Evolutionary conservation across 2,329 filamentous ascomycete genomes (phyloP).

Genomic region (Alternaria postmessia): DNA sequence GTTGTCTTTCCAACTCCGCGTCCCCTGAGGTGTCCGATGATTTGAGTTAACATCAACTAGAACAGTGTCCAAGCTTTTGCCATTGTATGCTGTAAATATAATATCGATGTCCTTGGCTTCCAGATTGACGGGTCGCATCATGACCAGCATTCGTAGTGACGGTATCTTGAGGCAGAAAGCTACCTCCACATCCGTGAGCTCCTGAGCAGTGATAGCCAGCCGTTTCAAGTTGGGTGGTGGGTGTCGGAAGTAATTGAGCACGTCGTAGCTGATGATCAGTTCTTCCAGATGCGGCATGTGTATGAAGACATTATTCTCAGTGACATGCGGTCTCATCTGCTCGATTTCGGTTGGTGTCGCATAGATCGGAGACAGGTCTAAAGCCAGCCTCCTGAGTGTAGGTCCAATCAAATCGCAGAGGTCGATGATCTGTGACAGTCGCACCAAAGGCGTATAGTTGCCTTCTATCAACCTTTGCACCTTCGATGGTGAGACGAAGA

Average conservation of each 20-base stretch:
- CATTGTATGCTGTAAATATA: slow-evolving; percentile 30
- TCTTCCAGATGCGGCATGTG: slow-evolving; percentile 37
- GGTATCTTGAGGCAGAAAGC: slow-evolving; percentile 30
- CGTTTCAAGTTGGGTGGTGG: slow-evolving; percentile 37
- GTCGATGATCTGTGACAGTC: slow-evolving; percentile 36
- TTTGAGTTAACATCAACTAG: slow-evolving; percentile 37
- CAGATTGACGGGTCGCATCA: slow-evolving; percentile 26
- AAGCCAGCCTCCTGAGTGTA: slow-evolving; percentile 31
- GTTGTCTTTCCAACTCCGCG: slow-evolving; percentile 28
- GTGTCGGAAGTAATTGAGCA: slow-evolving; percentile 31
- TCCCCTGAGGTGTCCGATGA: slow-evolving; percentile 31
- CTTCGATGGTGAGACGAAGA: slow-evolving; percentile 32
- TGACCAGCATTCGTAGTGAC: slow-evolving; percentile 27
- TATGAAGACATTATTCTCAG: slow-evolving; percentile 31
- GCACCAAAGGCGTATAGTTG: slow-evolving; percentile 24
- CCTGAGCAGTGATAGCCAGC: slow-evolving; percentile 35
- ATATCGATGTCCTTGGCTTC: slow-evolving; percentile 25
- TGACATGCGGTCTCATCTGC: slow-evolving; percentile 16
- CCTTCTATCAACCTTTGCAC: slow-evolving; percentile 5
- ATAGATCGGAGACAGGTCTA: slow-evolving; percentile 35
- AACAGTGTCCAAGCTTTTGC: slow-evolving; percentile 32
- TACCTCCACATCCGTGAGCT: slow-evolving; percentile 18
- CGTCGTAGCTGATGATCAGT: slow-evolving; percentile 34
- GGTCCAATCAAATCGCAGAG: slow-evolving; percentile 26
- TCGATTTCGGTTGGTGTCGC: slow-evolving; percentile 20